Evolutionary conservation across 2,329 filamentous ascomycete genomes (phyloP).

Genomic region (Alternaria burnsii): DNA sequence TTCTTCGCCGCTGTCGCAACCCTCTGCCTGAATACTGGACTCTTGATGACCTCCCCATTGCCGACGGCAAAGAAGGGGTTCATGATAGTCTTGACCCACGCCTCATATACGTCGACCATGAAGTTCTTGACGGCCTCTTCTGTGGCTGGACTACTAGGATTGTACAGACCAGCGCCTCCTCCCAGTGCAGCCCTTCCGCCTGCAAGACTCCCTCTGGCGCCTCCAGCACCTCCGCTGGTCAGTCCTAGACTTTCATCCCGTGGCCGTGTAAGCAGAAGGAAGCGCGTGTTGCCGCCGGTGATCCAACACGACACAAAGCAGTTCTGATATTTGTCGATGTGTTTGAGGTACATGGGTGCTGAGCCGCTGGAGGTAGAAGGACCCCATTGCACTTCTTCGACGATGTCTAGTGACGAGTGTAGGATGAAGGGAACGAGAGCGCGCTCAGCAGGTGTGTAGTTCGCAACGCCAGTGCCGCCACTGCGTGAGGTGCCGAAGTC

Average conservation of each 20-base stretch:
- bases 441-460: constrained; percentile 86
- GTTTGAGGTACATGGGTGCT: constrained; percentile 83
- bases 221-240: constrained; percentile 23
- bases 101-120: constrained; percentile 94
- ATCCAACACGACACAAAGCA: constrained; percentile 95
- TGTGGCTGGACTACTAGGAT: constrained; percentile 86
- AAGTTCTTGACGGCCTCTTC: constrained; percentile 97
- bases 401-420: constrained; percentile 90
- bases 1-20: constrained; percentile 92
- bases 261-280: constrained; percentile 91
- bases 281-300: constrained; percentile 90
- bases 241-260: constrained; percentile 48
- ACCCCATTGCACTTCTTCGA: constrained; percentile 96
- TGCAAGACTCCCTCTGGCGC: constrained; percentile 42
- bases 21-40: constrained; percentile 82
- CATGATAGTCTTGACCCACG: constrained; percentile 97
- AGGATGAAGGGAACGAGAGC: constrained; percentile 98
- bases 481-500: constrained; percentile 97
- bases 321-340: constrained; percentile 95
- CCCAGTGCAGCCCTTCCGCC: constrained; percentile 40
- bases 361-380: constrained; percentile 41
- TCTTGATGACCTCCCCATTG: constrained; percentile 83
- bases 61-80: constrained; percentile 92
- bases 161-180: constrained; percentile 62
- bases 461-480: constrained; percentile 89